Base-by-base conservation (phyloP, 2,329 filamentous ascomycete genomes). In the Xylariaceae sp. region DNA sequence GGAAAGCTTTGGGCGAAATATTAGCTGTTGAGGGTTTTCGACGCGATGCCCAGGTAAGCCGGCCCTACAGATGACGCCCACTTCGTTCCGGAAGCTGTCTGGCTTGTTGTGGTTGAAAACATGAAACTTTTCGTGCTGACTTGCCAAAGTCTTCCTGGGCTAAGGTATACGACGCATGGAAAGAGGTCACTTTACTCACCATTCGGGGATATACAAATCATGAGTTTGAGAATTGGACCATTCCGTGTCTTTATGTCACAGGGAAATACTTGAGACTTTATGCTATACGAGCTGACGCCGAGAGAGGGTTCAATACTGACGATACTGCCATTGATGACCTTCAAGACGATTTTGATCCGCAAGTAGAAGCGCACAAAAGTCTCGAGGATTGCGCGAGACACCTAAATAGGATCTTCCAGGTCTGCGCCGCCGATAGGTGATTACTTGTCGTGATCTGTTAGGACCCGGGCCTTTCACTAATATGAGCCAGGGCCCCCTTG, bases 371-470 rank as follows among this genome's bases (percentile, higher is more conserved):
- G 69, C 86, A 95, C 65, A 86, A 91, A 59, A 91, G 89, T 67
- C 77, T 99, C 26, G 89, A 96, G 69, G 92, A 97, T 70, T 91
- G 91, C 34, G 92, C 94, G 15, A 84, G 92, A 60, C 84, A 92
- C 42, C 84, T 99, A 55, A 97, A 96, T 70, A 83, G 88, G 46
- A 91, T 97, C 61, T 99, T 97, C 70, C 89, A 88, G 15, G 73
- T 95, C 4, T 99, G 94, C 69, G 77, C 96, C 46, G 90, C 85
- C 64, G 94, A 99, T 69, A 86, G 91, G 89, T 95, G 77, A 64
- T 78, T 70, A 2, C 45, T 40, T 13, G 8, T 39, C 3, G 21
- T 29, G 49, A 32, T 13, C 19, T 29, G 12, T 36, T 42, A 5
- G 9, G 32, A 10, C 26, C 36, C 36, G 0, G 10, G 19, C 7